phyloP scores from a whole-genome alignment of 2,329 filamentous ascomycete species.

The Ophiostoma australiae region DNA sequence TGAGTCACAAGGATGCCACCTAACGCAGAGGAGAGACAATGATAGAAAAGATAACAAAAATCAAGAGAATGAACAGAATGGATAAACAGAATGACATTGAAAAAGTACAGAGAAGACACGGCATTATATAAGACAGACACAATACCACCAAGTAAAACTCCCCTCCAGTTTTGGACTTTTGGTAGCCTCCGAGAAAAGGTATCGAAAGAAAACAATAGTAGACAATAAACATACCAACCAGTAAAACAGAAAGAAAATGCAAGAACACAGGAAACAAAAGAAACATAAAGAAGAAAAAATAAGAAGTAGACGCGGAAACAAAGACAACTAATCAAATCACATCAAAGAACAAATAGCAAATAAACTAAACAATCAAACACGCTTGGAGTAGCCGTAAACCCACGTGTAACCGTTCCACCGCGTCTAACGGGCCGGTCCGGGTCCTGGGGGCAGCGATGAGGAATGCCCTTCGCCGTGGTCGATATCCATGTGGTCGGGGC shows the following conservation, averaged over 20 bases:
- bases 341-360: background rate
- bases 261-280: background rate
- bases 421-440: conserved; percentile 4
- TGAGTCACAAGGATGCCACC: background rate
- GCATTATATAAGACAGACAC: background rate
- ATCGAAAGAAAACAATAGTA: background rate
- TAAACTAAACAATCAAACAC: background rate
- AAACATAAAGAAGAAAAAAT: background rate
- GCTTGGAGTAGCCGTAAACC: background rate
- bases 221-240: background rate
- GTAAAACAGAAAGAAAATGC: background rate
- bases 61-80: background rate
- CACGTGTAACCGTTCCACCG: background rate
- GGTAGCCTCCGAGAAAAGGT: conserved; percentile 9
- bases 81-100: background rate
- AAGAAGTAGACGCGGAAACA: background rate
- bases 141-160: conserved; percentile 5
- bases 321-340: background rate
- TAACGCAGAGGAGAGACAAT: background rate
- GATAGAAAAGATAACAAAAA: background rate
- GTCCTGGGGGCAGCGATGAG: background rate
- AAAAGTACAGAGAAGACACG: background rate
- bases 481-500: conserved; percentile 20
- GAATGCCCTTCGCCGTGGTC: conserved; percentile 11
- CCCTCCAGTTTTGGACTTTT: conserved; percentile 11